Evolutionary conservation across 495 filamentous ascomycete genomes (phyloP).

Genomic region (Talaromyces trachyspermus): DNA sequence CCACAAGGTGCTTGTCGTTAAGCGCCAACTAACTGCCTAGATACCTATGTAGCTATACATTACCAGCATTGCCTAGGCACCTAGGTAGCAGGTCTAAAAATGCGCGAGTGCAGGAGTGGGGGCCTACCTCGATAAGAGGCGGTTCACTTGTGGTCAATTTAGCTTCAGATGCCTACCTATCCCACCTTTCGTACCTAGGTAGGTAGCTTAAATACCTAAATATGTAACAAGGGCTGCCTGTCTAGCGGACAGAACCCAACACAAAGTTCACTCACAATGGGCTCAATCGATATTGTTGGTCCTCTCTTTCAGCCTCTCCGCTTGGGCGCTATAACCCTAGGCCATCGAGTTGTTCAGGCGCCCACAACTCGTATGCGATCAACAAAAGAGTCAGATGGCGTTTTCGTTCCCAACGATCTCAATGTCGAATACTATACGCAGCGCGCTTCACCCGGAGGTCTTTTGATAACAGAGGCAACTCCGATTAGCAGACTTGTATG

Average conservation of each 20-base stretch:
- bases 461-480: conserved; percentile 55
- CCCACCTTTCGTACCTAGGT: too few species aligned
- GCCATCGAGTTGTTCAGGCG: conserved; percentile 45
- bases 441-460: conserved; percentile 39
- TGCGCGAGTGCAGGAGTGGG: neutral
- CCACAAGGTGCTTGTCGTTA: too few species aligned
- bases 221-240: too few species aligned
- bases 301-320: conserved; percentile 46
- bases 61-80: too few species aligned
- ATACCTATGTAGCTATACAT: too few species aligned
- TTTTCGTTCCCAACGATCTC: conserved; percentile 26
- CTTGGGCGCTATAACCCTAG: conserved; percentile 36
- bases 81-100: too few species aligned
- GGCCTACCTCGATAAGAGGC: too few species aligned
- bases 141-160: too few species aligned
- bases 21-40: too few species aligned
- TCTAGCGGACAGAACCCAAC: too few species aligned
- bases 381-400: conserved; percentile 21
- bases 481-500: conserved; percentile 40
- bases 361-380: conserved; percentile 47
- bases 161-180: too few species aligned
- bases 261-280: conserved; percentile 23
- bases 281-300: conserved; percentile 20
- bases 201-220: too few species aligned
- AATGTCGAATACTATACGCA: conserved; percentile 46